phyloP scores from a whole-genome alignment of 2,329 filamentous ascomycete species.

The Diaporthe sp. region DNA sequence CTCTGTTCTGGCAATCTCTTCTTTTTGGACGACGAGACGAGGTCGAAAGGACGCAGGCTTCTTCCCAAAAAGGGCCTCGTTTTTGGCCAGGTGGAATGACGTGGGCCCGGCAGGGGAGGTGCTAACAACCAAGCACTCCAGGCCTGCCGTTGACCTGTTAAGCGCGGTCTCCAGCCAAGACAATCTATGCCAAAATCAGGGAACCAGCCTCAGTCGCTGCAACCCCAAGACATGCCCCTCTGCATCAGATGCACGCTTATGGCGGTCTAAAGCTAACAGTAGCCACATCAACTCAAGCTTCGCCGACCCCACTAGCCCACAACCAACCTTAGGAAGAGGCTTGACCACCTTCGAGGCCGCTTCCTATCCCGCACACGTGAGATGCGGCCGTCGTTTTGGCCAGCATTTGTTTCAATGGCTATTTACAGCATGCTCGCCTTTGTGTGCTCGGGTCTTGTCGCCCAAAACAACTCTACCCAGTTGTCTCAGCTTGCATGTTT shows the following conservation, averaged over 20 bases:
- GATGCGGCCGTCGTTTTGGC: neutral
- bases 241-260: slow-evolving; percentile 7
- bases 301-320: neutral
- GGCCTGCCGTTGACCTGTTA: slow-evolving; percentile 2
- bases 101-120: slow-evolving; percentile 21
- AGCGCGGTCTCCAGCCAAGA: slow-evolving; percentile 12
- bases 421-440: neutral
- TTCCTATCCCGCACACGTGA: slow-evolving; percentile 7
- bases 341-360: neutral
- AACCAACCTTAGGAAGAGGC: neutral
- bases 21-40: neutral
- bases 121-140: neutral
- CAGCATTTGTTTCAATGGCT: slow-evolving; percentile 13
- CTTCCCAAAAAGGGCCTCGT: slow-evolving; percentile 17
- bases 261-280: neutral
- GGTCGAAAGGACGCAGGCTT: slow-evolving; percentile 9
- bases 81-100: slow-evolving; percentile 20
- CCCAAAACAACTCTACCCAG: neutral
- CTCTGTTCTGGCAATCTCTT: slow-evolving; percentile 2
- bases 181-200: slow-evolving; percentile 20
- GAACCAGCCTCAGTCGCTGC: slow-evolving; percentile 17
- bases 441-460: neutral
- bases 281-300: neutral
- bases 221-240: neutral
- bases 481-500: no score